phyloP scores from a whole-genome alignment of 1,139 yeast species.

The Yamadazyma dushanensis region DNA sequence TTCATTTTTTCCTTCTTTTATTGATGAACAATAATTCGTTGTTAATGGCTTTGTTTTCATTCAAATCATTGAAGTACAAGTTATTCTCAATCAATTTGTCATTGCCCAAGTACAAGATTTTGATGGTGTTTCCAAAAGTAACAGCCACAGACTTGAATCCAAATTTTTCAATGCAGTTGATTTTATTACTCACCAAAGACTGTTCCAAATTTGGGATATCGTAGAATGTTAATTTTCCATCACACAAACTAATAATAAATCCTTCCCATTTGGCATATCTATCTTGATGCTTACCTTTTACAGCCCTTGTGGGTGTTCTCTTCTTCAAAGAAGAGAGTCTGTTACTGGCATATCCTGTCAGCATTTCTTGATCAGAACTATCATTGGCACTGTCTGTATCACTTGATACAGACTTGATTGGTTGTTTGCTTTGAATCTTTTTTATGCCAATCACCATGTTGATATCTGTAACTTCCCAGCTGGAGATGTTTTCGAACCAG shows the following conservation, averaged over 20 bases:
- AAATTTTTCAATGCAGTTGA: slow-evolving; percentile 52
- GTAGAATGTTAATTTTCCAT: slow-evolving; percentile 61
- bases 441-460: slow-evolving; percentile 77
- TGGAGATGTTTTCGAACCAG: slow-evolving; percentile 64
- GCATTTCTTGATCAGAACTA: not conserved
- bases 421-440: slow-evolving; percentile 14
- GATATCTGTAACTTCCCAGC: slow-evolving; percentile 78
- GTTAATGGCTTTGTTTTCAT: slow-evolving; percentile 15
- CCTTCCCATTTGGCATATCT: slow-evolving; percentile 62
- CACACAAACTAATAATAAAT: slow-evolving; percentile 64
- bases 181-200: slow-evolving; percentile 39
- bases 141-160: slow-evolving; percentile 79
- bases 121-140: slow-evolving; percentile 70
- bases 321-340: slow-evolving; percentile 1
- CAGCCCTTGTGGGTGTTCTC: not conserved
- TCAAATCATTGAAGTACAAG: slow-evolving; percentile 34
- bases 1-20: slow-evolving; percentile 40
- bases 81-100: slow-evolving; percentile 45
- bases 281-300: not conserved
- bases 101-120: slow-evolving; percentile 72
- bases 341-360: not conserved
- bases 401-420: not conserved
- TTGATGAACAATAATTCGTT: slow-evolving; percentile 50
- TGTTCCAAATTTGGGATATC: slow-evolving; percentile 47
- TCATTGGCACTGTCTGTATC: not conserved